Percentiles rank a stretch among this genome's conserved stretches.
These are phyloP conservation scores for Helotiales sp. DNA, from an alignment of 2,329 filamentous ascomycete genomes.

Conservation along the genomic window DNA sequence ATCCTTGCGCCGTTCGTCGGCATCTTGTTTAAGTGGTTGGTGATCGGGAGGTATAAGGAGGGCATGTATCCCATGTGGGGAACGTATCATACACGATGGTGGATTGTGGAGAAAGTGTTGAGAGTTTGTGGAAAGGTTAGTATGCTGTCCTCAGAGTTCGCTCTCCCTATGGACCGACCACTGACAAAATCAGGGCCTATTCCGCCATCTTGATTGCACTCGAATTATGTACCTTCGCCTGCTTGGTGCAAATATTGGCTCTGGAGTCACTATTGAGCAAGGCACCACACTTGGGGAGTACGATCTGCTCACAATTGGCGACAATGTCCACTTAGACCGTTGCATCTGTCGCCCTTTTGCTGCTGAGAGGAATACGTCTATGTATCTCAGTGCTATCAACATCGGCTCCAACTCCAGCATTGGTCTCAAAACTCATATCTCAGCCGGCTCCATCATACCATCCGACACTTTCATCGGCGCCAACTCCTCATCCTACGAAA, in stretches of 20 bases:
- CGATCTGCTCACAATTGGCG: constrained; percentile 55
- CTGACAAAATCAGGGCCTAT: constrained; percentile 40
- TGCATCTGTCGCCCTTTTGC: constrained; percentile 54
- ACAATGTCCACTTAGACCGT: constrained; percentile 47
- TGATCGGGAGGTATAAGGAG: constrained; percentile 53
- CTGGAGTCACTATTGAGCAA: constrained; percentile 46
- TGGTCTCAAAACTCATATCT: constrained; percentile 49
- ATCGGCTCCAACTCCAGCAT: constrained; percentile 50
- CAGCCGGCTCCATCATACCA: constrained; percentile 49
- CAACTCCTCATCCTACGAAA: constrained; percentile 59
- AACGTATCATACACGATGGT: constrained; percentile 57
- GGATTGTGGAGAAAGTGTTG: constrained; percentile 55
- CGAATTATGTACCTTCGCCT: constrained; percentile 49
- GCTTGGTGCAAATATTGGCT: constrained; percentile 54
- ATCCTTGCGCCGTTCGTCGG: constrained; percentile 45
- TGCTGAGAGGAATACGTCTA: constrained; percentile 56
- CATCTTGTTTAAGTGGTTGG: constrained; percentile 54
- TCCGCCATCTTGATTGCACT: constrained; percentile 41
- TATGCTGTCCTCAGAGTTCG: constrained; percentile 6
- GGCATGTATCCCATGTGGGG: constrained; percentile 62
- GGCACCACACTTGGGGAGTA: constrained; percentile 52
- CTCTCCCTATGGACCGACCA: neutral
- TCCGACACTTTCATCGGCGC: constrained; percentile 53
- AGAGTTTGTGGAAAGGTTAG: constrained; percentile 44
- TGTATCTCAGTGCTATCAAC: constrained; percentile 53